Base-by-base conservation (phyloP, 1,284 basidiomycete genomes). In the Tilletia walkeri region DNA sequence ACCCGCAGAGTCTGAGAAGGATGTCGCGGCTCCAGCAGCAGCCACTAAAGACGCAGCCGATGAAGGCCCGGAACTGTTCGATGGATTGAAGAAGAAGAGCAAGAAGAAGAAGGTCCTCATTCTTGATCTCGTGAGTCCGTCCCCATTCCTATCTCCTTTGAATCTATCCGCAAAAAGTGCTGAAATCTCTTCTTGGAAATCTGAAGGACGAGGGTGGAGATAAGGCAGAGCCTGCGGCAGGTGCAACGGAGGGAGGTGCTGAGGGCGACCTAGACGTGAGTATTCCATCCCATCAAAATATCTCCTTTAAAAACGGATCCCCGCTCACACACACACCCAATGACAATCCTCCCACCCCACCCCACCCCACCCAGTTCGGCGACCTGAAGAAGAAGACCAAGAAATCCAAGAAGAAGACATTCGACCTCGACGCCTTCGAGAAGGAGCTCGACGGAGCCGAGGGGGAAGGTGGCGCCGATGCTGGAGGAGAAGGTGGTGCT, bases 1-100 rank as follows among this genome's bases (percentile, higher is more conserved):
- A 53, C 69, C 69, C 10, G 63, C 66, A 36, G 90, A 92, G 53
- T 10, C 50, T 48, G 47, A 48, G 47, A n/a, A n/a, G 10, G 47
- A n/a, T 53, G 50, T 7, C n/a, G 50, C 16, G 50, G 50, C 50
- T 1, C 50, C 16, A 53, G 41, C 41, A 9, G 41, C 41, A 7
- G 3, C 1, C 41, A 1, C 41, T 45, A 18, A 18, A 7, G 50
- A 30, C 24, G 24, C 24, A 30, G 24, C 24, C 24, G 24, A 24
- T 39, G 91, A 92, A 59, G 87, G 89, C 80, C 90, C 91, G 78
- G 88, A 90, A 67, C 90, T 93, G 88, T 93, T 94, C 80, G 92
- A 90, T 5, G 92, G 92, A 80, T 82, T 93, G 81, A 93, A 93
- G 88, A 94, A 94, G 87, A 94, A 93, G 85, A 93, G 92, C 70